Conservation (phyloP, 116 monocot genomes). For the Posidonia oceanica region DNA sequence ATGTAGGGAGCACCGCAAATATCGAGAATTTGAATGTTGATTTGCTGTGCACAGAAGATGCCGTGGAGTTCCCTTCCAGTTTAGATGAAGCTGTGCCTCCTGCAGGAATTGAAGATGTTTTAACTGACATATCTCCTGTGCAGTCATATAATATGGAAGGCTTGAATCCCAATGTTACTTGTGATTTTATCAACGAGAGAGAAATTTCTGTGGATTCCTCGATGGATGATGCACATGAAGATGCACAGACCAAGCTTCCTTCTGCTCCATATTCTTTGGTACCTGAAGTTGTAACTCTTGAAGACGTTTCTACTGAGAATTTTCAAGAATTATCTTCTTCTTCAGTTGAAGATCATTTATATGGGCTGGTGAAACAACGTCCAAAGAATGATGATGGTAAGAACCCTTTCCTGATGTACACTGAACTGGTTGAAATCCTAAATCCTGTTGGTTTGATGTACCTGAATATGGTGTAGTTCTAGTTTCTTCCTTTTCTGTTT, state of each 20-base stretch:
- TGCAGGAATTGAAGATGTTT: background rate
- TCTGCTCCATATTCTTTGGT: background rate
- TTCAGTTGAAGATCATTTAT: conserved; percentile 2
- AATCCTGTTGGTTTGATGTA: background rate
- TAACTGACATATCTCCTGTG: background rate
- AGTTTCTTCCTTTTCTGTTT: no score
- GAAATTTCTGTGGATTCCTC: background rate
- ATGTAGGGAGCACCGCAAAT: background rate
- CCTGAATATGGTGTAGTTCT: no score
- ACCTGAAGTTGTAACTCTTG: background rate
- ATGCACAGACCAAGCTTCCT: conserved; percentile 1
- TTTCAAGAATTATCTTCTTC: background rate
- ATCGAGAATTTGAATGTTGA: background rate
- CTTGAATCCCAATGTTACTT: background rate
- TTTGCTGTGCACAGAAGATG: background rate
- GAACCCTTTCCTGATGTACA: conserved; percentile 1
- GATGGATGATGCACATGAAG: background rate
- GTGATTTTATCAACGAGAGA: background rate
- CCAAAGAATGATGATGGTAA: conserved; percentile 6
- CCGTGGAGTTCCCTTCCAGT: background rate
- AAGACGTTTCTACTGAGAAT: background rate
- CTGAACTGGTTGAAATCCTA: background rate
- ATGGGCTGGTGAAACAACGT: background rate
- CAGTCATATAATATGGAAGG: background rate
- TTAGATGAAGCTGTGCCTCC: background rate